A percentile compares a stretch with the other conserved stretches of the same genome.
Evolutionary conservation across 345 rosid species (phyloP).

Genomic region (Lepidium sativum): DNA sequence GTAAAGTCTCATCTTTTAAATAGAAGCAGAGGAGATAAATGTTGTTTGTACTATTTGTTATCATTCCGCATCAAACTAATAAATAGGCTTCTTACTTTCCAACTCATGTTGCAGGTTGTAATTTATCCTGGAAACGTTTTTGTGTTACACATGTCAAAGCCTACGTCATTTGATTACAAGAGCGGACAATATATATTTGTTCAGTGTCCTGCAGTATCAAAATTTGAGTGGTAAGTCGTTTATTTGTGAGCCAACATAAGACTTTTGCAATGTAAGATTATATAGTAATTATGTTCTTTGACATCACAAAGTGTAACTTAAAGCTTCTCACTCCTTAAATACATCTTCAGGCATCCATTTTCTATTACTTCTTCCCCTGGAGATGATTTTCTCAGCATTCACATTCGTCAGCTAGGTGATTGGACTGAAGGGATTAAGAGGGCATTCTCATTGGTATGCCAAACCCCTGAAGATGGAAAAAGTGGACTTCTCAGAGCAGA

Average conservation of each 20-base stretch:
- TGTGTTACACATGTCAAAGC: conserved; percentile 60
- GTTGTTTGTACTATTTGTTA: background rate
- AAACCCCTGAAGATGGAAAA: conserved; percentile 37
- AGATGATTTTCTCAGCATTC: too few relatives aligned
- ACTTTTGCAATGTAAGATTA: background rate
- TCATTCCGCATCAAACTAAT: background rate
- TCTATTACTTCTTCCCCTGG: too few relatives aligned
- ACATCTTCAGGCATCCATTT: too few relatives aligned
- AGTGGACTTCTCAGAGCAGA: conserved; percentile 46
- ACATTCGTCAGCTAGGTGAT: too few relatives aligned
- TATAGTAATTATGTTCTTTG: background rate
- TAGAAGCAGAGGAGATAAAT: background rate
- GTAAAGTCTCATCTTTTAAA: conserved; percentile 21
- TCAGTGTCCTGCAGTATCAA: conserved; percentile 61
- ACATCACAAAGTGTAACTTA: background rate
- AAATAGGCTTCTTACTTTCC: background rate
- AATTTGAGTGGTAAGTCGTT: conserved; percentile 57
- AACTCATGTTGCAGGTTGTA: conserved; percentile 20
- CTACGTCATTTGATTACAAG: conserved; percentile 59
- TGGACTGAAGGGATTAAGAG: background rate
- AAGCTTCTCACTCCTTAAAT: background rate
- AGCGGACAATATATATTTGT: conserved; percentile 78
- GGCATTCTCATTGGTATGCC: conserved; percentile 56
- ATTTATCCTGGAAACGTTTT: conserved; percentile 30
- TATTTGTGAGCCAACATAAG: background rate